Evolutionary conservation across 2,329 filamentous ascomycete genomes (phyloP), one percentile per base, ranked within the genome.

Genomic region (Colletotrichum sp.): DNA sequence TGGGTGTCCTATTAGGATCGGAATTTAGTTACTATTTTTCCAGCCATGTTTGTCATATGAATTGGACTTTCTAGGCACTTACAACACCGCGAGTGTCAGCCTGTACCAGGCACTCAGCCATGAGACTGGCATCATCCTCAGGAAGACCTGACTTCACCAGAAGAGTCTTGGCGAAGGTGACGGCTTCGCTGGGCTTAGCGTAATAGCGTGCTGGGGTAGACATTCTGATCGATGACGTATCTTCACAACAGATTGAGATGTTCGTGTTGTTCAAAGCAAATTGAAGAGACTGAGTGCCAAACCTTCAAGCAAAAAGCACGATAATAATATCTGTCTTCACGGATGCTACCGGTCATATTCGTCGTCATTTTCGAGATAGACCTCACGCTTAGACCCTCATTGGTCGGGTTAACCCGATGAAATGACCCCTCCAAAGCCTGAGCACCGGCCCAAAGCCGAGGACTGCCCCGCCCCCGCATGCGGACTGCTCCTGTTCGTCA

Each of bases 1-100:
- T 96, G 94, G 0, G 94, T 95, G 81, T 96, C 59, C 59, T 62
- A 7, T n/a, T 2, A 12, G 28, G 18, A 9, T n/a, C 28, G 15
- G 28, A n/a, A n/a, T 10, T 62, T 32, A 34, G 28, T n/a, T 59
- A 1, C 6, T 12, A 32, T 7, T 8, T n/a, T 7, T 21, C 28
- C 3, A 15, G 7, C 18, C 28, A 1, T 32, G 18, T 18, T 4
- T 36, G 34, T 7, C 15, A 16, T 36, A 16, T 16, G 4, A 36
- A 36, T 7, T 36, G 15, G 34, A 6, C 15, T 7, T 16, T 1
- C 15, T 15, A 36, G 34, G 34, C 34, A 36, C 59, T 62, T 62
- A 62, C 94, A 30, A 96, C 92, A 65, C 94, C 95, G 57, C 94
- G 92, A 1, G 96, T 89, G 79, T 96, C 95, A 13, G 95, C 94